Conservation (phyloP, 108 stramenopile genomes). For the Skeletonema grethae region DNA sequence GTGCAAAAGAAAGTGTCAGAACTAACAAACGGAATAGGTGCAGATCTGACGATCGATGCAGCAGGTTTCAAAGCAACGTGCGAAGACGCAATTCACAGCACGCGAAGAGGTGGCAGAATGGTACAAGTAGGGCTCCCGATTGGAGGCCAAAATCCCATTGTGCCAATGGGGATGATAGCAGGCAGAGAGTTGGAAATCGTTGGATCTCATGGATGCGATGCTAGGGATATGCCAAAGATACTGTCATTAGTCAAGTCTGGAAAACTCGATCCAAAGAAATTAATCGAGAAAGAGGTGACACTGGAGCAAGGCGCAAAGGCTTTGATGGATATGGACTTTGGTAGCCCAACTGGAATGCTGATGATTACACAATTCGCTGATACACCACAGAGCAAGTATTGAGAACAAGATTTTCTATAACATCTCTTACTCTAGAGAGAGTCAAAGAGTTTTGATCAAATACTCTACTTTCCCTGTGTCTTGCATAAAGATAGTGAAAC, state of each 20-base stretch:
- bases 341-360: constrained; percentile 72
- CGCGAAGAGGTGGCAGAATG: constrained; percentile 59
- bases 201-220: constrained; percentile 79
- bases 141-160: constrained; percentile 39
- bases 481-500: too few relatives aligned
- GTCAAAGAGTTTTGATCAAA: too few relatives aligned
- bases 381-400: constrained; percentile 2
- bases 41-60: constrained; percentile 73
- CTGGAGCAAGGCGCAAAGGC: constrained; percentile 69
- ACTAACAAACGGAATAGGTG: constrained; percentile 58
- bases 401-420: neutral
- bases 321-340: constrained; percentile 69
- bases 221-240: constrained; percentile 51
- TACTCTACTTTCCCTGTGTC: too few relatives aligned
- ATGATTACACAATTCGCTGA: constrained; percentile 69
- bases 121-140: constrained; percentile 82
- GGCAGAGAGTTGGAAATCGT: constrained; percentile 70
- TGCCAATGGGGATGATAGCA: constrained; percentile 79
- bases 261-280: constrained; percentile 49
- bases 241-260: constrained; percentile 53
- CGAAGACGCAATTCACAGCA: constrained; percentile 62
- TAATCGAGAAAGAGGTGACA: constrained; percentile 63
- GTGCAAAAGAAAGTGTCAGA: constrained; percentile 41
- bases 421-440: too few relatives aligned
- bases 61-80: constrained; percentile 72